Base-by-base conservation (phyloP, 106 monocot species). In the Dendrobium chrysotoxum region DNA sequence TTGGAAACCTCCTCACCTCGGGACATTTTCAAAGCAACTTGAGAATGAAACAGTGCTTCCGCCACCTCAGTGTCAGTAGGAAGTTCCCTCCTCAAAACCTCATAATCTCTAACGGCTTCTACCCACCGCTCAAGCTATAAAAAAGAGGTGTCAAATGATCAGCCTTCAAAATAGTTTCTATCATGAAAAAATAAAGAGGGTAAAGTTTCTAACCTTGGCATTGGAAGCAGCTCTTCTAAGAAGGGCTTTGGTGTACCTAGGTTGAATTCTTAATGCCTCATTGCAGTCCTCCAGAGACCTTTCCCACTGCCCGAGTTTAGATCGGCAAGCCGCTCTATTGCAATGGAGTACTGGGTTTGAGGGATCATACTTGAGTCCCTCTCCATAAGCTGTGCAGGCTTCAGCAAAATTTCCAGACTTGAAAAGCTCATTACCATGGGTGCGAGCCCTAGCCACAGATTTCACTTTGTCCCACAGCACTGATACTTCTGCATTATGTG, bases 251-350 rank as follows among this genome's bases (percentile, higher is more conserved):
- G 82, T 84, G 74, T 97, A 94, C 20, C 79, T 89, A 13, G 94
- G 94, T 31, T 86, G 90, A 64, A 94, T 84, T 79, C 70, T 89
- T 50, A 97, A 86, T 4, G 94, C 97, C 41, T 88, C 85, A 78
- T 85, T 91, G 79, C 97, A 97, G 76, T 97, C 94, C 26, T 89
- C 97, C 40, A 97, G 68, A 20, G 94, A 90, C 72, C 86, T 94
- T 65, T 91, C 90, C 97, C 94, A 97, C 73, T 84, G 86, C 9
- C 86, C 94, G 30, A 97, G 88, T 58, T 97, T 97, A 58, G 90
- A 87, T 79, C 89, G 54, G 81, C 94, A 97, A 76, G 88, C 97
- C 11, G 97, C 97, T 83, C 97, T 84, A 75, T 97, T 97, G 78
- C 97, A 97, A 26, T 79, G 74, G 28, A 97, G 89, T 28, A 97